A percentile compares a stretch with the other conserved stretches of the same genome.
phyloP scores from a whole-genome alignment of 257 asterid species.

The Solanum okadae region DNA sequence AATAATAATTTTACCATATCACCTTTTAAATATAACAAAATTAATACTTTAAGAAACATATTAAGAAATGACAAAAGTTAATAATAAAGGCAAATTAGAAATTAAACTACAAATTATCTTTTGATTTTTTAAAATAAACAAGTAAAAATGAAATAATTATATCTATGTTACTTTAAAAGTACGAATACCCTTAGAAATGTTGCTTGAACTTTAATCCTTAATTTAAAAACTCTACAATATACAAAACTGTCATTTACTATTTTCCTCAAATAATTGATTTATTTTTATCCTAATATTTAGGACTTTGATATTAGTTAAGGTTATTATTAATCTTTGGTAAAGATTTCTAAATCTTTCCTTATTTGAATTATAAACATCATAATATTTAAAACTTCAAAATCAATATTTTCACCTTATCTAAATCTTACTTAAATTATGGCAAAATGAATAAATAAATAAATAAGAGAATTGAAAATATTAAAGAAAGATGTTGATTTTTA shows the following conservation, averaged over 20 bases:
- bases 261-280: background rate
- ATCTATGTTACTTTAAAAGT: background rate
- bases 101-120: background rate
- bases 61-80: background rate
- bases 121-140: background rate
- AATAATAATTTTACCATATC: background rate
- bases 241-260: background rate
- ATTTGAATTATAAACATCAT: too few species aligned
- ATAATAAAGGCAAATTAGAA: background rate
- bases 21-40: too few species aligned
- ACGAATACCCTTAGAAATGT: background rate
- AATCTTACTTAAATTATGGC: background rate
- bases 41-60: background rate
- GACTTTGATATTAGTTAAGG: background rate
- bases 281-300: background rate
- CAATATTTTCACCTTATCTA: too few species aligned
- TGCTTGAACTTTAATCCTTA: background rate
- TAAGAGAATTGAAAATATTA: background rate
- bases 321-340: background rate
- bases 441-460: too few species aligned
- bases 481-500: background rate
- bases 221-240: background rate
- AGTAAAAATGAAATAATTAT: too few species aligned
- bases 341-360: background rate
- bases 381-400: too few species aligned